Base-by-base conservation (phyloP, 768 basidiomycete species). In the Lentinula sp. region DNA sequence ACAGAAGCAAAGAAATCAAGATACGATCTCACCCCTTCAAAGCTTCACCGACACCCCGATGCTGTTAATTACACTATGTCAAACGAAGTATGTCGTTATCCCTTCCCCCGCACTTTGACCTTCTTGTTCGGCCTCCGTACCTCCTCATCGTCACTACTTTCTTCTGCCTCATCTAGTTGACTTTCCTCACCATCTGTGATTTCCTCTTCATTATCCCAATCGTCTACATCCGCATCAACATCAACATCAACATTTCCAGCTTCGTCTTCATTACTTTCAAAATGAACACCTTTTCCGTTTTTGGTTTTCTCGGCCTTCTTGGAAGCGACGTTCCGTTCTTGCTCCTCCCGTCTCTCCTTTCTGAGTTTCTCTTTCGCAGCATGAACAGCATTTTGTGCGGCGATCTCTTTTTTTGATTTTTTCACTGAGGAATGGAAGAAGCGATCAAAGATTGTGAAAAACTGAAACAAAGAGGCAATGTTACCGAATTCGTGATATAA, bases 401-500 rank as follows among this genome's bases (percentile, higher is more conserved):
- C 77, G 18, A 81, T 77, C 65, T 95, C 88, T 54, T 87, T 84
- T 73, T 90, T 93, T 41, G 90, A 81, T 74, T 95, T 98, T 79
- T 93, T 91, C 55, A 98, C 96, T 97, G 70, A n/a, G 50, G 23
- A 63, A 32, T 28, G 37, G 23, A 35, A 48, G 36, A 20, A 32
- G 62, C 63, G 54, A 42, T 50, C 3, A 33, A 16, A 43, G n/a
- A 33, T 39, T 23, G 13, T 39, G 37, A 39, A 39, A 13, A 39
- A 39, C 37, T 39, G 36, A 8, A 52, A 63, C 9, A 20, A 43
- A 56, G 16, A 43, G 37, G 6, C 2, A 6, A 13, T 91, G 66
- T 2, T 67, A 94, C 96, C 90, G 67, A 97, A 91, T 74, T 92
- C 88, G 71, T 99, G 97, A 77, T 90, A 97, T 43, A 99, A 88